Evolutionary conservation across 2,329 filamentous ascomycete species (phyloP).

Genomic region (Fusarium guadeloupense): DNA sequence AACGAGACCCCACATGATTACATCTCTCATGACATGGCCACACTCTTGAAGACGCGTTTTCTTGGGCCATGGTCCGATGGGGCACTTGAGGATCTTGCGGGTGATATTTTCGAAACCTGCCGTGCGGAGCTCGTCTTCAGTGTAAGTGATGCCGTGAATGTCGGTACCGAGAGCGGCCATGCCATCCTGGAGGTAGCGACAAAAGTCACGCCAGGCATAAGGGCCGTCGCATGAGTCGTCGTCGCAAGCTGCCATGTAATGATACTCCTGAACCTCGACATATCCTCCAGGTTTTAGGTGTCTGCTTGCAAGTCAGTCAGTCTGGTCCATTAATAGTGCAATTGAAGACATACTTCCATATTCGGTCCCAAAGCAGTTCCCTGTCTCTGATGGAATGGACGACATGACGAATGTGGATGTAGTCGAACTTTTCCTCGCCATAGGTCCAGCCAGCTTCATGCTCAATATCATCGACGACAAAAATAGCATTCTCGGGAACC

Average conservation of each 20-base stretch:
- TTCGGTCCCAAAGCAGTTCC: slow-evolving; percentile 52
- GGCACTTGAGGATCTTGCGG: slow-evolving; percentile 57
- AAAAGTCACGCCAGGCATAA: slow-evolving; percentile 59
- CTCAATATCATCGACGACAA: slow-evolving; percentile 63
- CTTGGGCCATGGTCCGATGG: slow-evolving; percentile 60
- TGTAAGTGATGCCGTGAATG: slow-evolving; percentile 50
- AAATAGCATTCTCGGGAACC: slow-evolving; percentile 61
- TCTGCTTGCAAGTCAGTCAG: slow-evolving; percentile 41
- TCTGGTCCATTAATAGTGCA: neutral
- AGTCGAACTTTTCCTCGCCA: slow-evolving; percentile 57
- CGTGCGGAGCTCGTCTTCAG: slow-evolving; percentile 49
- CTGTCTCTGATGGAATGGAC: slow-evolving; percentile 57
- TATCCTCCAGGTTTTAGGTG: slow-evolving; percentile 63
- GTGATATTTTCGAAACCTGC: slow-evolving; percentile 55
- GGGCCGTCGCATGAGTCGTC: slow-evolving; percentile 55
- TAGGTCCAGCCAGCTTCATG: slow-evolving; percentile 60
- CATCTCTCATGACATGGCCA: slow-evolving; percentile 57
- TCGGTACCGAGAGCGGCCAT: slow-evolving; percentile 55
- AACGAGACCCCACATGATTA: slow-evolving; percentile 52
- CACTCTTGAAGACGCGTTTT: slow-evolving; percentile 54
- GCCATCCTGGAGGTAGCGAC: slow-evolving; percentile 52
- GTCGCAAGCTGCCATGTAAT: slow-evolving; percentile 54
- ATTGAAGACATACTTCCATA: slow-evolving; percentile 50
- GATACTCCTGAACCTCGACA: slow-evolving; percentile 60
- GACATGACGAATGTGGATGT: slow-evolving; percentile 59